phyloP scores from a whole-genome alignment of 352 stramenopile species.

The Pythium brassicae region DNA sequence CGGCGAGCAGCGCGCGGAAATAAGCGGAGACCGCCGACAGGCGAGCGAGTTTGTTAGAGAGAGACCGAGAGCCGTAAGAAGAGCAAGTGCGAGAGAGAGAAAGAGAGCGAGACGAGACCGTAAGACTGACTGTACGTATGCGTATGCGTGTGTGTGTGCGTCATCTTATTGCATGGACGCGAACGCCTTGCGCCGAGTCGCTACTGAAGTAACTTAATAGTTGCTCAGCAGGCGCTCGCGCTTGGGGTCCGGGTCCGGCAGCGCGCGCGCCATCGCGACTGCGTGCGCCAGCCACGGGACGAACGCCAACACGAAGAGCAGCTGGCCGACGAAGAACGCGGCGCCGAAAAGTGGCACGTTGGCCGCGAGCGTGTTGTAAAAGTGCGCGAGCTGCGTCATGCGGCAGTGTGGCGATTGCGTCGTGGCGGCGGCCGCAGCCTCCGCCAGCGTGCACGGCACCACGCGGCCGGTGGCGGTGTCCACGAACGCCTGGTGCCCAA shows the following conservation, averaged over 20 bases:
- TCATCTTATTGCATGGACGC: neutral
- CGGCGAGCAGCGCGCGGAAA: constrained; percentile 9
- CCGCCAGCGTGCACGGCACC: constrained; percentile 59
- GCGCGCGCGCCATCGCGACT: constrained; percentile 63
- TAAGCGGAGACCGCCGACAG: neutral
- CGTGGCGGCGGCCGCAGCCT: constrained; percentile 47
- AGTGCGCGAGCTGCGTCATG: constrained; percentile 71
- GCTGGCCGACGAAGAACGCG: constrained; percentile 70
- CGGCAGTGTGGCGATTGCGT: constrained; percentile 57
- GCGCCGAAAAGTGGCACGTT: constrained; percentile 71
- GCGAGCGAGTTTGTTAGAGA: constrained; percentile 11
- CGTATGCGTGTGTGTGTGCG: constrained; percentile 6
- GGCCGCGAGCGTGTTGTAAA: constrained; percentile 75
- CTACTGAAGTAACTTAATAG: too few relatives aligned
- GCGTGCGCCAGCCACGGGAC: constrained; percentile 74
- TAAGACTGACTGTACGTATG: constrained; percentile 4
- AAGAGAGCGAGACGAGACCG: neutral
- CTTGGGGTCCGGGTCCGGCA: constrained; percentile 66
- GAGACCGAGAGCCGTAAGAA: constrained; percentile 1
- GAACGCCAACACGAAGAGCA: constrained; percentile 68
- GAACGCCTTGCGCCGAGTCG: too few relatives aligned
- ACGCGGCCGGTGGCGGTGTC: constrained; percentile 34
- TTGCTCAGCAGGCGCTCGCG: constrained; percentile 57
- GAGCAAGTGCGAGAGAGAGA: constrained; percentile 1
- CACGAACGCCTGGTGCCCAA: constrained; percentile 72